phyloP scores from a whole-genome alignment of 2,329 filamentous ascomycete genomes.

The Trichoderma afroharzianum region DNA sequence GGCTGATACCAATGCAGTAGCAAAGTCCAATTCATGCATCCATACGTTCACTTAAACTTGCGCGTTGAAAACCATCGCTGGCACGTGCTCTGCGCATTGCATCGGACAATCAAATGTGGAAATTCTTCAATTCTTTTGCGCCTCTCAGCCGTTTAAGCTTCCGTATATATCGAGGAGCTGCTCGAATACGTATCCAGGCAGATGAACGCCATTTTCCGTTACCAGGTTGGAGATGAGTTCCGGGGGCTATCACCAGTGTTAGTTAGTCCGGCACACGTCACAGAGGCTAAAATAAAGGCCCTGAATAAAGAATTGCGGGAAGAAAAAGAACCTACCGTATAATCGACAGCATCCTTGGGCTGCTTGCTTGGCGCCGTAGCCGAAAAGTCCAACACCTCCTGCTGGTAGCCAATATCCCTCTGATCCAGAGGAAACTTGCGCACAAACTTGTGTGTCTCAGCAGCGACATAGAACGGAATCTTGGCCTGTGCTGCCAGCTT shows the following conservation, averaged over 20 bases:
- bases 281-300: neutral
- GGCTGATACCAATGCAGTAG: neutral
- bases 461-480: constrained; percentile 84
- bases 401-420: constrained; percentile 73
- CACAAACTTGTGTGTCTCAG: constrained; percentile 96
- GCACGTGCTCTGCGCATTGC: neutral
- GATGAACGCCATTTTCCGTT: constrained; percentile 70
- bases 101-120: neutral
- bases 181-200: constrained; percentile 66
- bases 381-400: constrained; percentile 72
- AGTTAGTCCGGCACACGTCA: constrained; percentile 26
- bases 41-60: neutral
- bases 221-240: constrained; percentile 68
- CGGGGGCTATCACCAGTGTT: constrained; percentile 48
- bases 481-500: constrained; percentile 66
- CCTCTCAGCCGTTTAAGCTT: constrained; percentile 36
- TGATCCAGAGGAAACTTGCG: constrained; percentile 80
- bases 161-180: constrained; percentile 63
- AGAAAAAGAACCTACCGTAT: constrained; percentile 52
- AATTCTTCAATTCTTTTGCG: neutral
- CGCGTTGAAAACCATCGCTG: neutral
- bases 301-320: neutral
- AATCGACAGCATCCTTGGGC: constrained; percentile 61
- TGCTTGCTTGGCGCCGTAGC: constrained; percentile 47
- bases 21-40: neutral